phyloP scores from a whole-genome alignment of 805 yeast genomes.

The Wickerhamiella siamensis region DNA sequence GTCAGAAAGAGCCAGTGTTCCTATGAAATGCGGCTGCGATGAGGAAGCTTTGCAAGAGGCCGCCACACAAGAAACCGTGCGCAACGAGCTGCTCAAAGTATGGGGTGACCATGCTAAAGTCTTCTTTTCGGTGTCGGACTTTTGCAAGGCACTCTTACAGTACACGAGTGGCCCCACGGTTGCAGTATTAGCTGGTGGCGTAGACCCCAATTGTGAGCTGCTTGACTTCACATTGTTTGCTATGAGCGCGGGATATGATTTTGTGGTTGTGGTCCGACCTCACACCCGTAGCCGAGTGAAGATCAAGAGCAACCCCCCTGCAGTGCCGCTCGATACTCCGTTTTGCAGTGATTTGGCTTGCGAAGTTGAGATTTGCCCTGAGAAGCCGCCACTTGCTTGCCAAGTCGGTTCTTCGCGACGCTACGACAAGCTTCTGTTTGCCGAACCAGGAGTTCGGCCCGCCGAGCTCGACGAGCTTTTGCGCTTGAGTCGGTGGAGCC shows the following conservation, averaged over 20 bases:
- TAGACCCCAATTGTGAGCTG: not conserved
- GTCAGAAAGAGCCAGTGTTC: too few relatives aligned
- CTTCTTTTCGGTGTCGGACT: not conserved
- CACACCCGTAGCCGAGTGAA: not conserved
- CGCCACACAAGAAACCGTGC: not conserved
- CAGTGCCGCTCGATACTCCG: not conserved
- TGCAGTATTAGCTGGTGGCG: not conserved
- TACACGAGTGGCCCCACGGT: not conserved
- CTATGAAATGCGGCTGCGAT: too few relatives aligned
- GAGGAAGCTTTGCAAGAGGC: too few relatives aligned
- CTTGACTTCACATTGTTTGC: slow-evolving; percentile 1
- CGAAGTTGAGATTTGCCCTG: not conserved
- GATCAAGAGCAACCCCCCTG: not conserved
- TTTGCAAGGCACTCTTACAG: not conserved
- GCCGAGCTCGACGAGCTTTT: not conserved
- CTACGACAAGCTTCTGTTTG: not conserved
- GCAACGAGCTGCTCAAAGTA: not conserved
- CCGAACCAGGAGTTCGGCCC: not conserved
- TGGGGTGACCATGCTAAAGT: not conserved
- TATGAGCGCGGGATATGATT: not conserved
- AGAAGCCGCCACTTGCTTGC: not conserved
- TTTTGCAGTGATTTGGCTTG: not conserved
- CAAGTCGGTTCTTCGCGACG: not conserved
- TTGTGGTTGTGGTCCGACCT: not conserved
- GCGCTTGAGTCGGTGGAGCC: not conserved